Evolutionary conservation across 1,139 yeast species (phyloP).

Genomic region (Magnusiomyces clavatus): DNA sequence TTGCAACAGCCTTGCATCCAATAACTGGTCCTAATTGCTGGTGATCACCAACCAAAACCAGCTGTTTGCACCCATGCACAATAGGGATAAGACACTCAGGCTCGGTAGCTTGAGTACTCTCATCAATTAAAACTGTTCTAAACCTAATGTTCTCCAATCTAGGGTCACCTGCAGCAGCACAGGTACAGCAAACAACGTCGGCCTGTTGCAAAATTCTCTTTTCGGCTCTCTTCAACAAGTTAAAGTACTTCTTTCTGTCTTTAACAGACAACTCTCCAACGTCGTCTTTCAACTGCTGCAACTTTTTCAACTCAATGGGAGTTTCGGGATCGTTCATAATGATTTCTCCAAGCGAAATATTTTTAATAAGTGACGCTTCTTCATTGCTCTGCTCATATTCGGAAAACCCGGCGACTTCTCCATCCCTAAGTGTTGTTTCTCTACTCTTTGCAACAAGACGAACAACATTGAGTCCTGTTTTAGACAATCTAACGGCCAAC

Average conservation of each 20-base stretch:
- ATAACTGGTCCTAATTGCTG: constrained; percentile 93
- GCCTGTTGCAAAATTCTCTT: constrained; percentile 45
- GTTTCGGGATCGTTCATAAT: constrained; percentile 38
- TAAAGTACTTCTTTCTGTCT: constrained; percentile 44
- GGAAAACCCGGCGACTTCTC: no score
- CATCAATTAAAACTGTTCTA: constrained; percentile 79
- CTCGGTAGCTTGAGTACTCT: constrained; percentile 89
- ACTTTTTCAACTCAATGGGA: constrained; percentile 49
- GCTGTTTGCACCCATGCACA: constrained; percentile 83
- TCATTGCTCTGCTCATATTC: no score
- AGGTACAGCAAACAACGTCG: constrained; percentile 83
- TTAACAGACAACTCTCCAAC: constrained; percentile 59
- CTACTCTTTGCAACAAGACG: constrained; percentile 69
- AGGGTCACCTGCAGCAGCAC: constrained; percentile 84
- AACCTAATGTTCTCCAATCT: constrained; percentile 51
- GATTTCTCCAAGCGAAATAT: constrained; percentile 36
- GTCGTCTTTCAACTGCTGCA: constrained; percentile 51
- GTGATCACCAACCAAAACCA: constrained; percentile 88
- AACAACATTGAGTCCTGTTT: constrained; percentile 66
- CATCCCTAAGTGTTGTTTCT: constrained; percentile 36
- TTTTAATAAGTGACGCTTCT: constrained; percentile 18
- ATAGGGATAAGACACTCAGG: constrained; percentile 88
- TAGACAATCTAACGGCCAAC: constrained; percentile 61
- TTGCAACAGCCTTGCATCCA: constrained; percentile 68
- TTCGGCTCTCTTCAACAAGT: constrained; percentile 44